A percentile compares a stretch with the other conserved stretches of the same genome.
Conservation (phyloP, 306 rosid species). For the Prunus persica region DNA sequence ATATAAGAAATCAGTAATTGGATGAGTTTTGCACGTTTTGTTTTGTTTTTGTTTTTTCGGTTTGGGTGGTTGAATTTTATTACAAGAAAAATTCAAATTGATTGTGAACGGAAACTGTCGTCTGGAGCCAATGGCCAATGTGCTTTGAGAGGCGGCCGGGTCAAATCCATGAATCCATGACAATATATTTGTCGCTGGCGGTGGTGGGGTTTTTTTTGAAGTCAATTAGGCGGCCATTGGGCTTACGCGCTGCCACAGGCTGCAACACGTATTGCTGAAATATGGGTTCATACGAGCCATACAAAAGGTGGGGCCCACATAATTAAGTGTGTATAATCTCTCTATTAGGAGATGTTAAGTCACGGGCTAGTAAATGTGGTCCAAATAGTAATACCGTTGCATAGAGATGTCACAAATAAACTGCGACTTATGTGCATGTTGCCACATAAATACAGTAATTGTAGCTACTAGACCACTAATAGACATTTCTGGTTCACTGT, state of each 20-base stretch:
- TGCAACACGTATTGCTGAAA: neutral
- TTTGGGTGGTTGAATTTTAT: neutral
- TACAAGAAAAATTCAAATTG: neutral
- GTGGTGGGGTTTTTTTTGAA: neutral
- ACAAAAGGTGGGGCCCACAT: neutral
- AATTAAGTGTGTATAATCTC: too few species aligned
- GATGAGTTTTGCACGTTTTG: neutral
- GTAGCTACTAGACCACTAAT: too few species aligned
- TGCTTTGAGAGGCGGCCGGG: neutral
- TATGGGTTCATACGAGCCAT: neutral
- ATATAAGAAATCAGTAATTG: neutral
- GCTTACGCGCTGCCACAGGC: neutral
- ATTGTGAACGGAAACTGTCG: neutral
- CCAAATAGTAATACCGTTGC: too few species aligned
- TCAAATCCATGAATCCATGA: neutral
- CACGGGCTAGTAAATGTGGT: neutral
- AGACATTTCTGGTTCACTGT: too few species aligned
- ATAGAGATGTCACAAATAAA: too few species aligned
- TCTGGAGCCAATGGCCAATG: neutral
- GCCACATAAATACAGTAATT: too few species aligned
- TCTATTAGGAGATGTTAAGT: too few species aligned
- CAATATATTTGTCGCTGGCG: neutral
- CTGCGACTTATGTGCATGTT: too few species aligned
- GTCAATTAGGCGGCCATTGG: neutral
- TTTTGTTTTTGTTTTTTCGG: neutral